Percentiles rank a stretch among this genome's conserved stretches.
Conservation (phyloP, 805 yeast species). For the Barnettozyma wickerhamii region DNA sequence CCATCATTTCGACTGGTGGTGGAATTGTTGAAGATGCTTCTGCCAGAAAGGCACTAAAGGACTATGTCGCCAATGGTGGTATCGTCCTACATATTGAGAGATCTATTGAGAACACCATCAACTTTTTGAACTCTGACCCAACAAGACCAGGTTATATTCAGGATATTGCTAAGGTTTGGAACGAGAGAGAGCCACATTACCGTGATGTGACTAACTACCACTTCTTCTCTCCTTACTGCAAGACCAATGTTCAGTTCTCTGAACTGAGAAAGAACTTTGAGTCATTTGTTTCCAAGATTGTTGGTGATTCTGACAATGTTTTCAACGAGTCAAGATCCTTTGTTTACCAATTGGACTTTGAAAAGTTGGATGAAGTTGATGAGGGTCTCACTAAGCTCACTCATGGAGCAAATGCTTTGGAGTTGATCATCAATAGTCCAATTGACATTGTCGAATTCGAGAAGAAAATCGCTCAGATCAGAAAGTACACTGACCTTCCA, state of each 20-base stretch:
- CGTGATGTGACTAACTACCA: slow-evolving; percentile 72
- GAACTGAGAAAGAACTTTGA: slow-evolving; percentile 56
- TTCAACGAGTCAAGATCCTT: slow-evolving; percentile 46
- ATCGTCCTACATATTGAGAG: slow-evolving; percentile 90
- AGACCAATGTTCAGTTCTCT: slow-evolving; percentile 46
- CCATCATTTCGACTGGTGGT: slow-evolving; percentile 92
- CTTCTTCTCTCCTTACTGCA: slow-evolving; percentile 75
- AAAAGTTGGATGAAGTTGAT: slow-evolving; percentile 58
- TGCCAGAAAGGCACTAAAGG: slow-evolving; percentile 61
- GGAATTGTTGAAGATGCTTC: slow-evolving; percentile 80
- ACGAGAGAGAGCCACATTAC: slow-evolving; percentile 75
- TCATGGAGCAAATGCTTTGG: slow-evolving; percentile 77
- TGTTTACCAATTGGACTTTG: slow-evolving; percentile 69
- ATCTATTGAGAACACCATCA: slow-evolving; percentile 72
- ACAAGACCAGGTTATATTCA: slow-evolving; percentile 84
- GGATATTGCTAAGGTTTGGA: slow-evolving; percentile 82
- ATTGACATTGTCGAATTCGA: slow-evolving; percentile 54
- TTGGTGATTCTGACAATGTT: slow-evolving; percentile 43
- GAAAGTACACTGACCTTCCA: slow-evolving; percentile 64
- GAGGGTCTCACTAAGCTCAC: slow-evolving; percentile 43
- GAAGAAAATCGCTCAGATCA: slow-evolving; percentile 65
- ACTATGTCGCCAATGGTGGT: slow-evolving; percentile 48
- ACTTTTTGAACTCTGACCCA: slow-evolving; percentile 69
- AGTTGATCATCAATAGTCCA: slow-evolving; percentile 60
- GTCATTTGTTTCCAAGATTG: slow-evolving; percentile 52